These are phyloP conservation scores for Candida labiduridarum DNA, from an alignment of 1,139 yeast genomes.

Conservation along the genomic window DNA sequence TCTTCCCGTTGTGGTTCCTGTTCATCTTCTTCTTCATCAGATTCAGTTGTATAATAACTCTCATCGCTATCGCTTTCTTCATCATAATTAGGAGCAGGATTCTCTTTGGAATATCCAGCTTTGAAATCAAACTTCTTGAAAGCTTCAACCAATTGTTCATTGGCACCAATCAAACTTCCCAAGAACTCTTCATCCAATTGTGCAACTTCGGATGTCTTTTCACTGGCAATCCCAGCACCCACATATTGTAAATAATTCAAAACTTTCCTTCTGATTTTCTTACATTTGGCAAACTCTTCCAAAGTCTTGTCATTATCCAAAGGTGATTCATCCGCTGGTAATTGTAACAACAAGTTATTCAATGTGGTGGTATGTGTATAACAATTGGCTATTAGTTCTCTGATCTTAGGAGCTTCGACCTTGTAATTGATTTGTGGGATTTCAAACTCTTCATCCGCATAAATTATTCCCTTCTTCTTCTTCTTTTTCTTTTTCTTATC, in stretches of 20 bases:
- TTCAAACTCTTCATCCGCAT: constrained; percentile 57
- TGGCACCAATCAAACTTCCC: constrained; percentile 84
- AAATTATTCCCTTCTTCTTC: constrained; percentile 28
- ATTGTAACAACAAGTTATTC: constrained; percentile 60
- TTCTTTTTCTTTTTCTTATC: constrained; percentile 21
- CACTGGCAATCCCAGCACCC: constrained; percentile 49
- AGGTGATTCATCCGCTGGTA: constrained; percentile 57
- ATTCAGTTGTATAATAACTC: constrained; percentile 51
- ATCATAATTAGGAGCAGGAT: constrained; percentile 39
- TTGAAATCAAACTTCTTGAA: constrained; percentile 64
- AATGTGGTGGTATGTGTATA: constrained; percentile 76
- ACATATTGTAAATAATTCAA: constrained; percentile 81
- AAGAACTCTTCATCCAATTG: constrained; percentile 72
- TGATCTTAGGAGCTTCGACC: constrained; percentile 75
- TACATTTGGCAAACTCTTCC: constrained; percentile 69
- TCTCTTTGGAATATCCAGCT: constrained; percentile 39
- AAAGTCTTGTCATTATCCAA: constrained; percentile 63
- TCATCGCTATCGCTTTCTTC: constrained; percentile 30
- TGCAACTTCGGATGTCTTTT: constrained; percentile 30
- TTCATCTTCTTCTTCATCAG: constrained; percentile 34
- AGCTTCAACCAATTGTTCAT: constrained; percentile 81
- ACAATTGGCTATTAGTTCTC: constrained; percentile 71
- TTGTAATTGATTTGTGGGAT: constrained; percentile 71
- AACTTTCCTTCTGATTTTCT: constrained; percentile 74
- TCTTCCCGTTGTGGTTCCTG: constrained; percentile 26